Evolutionary conservation across 2,329 filamentous ascomycete genomes (phyloP), one percentile per base, ranked within the genome.

Genomic region (Diplodia seriata): DNA sequence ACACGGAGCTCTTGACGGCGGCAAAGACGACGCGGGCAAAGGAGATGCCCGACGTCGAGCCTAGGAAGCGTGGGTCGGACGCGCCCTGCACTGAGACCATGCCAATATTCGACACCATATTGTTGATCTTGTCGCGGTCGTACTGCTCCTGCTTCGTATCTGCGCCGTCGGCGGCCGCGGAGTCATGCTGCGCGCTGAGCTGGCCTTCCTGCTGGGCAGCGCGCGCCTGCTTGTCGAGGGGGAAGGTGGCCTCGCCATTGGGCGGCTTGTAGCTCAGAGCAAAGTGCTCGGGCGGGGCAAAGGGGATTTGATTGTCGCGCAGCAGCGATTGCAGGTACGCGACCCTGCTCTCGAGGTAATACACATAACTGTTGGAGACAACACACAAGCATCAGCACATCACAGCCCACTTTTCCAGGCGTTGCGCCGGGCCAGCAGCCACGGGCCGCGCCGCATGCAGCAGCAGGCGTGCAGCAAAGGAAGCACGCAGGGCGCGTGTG

Each of bases 11-110:
- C 77, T 97, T 95, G 56, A 98, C 93, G 0, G 94, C 94, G 11
- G 94, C 93, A 76, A 97, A 95, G 12, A 98, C 94, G 14, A 98
- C 93, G 68, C 93, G 87, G 5, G 94, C 94, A 81, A 98, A 98
- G 0, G 94, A 97, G 62, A 98, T 95, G 18, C 94, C 94, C 1
- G 93, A 94, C 1, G 92, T 91, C 0, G 93, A 93, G 18, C 93
- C 93, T 18, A 96, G 84, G 74, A 93, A 93, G 70, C 92, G 87
- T 2, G 91, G 89, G 77, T 95, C 92, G 3, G 91, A 90, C 3
- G 89, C 87, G 61, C 90, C 91, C 75, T 92, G 90, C 29, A 93
- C 90, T 29, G 91, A 92, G 23, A 92, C 88, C 86, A 92, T 91
- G 68, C 89, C 87, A 69, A 90, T 87, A 76, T 91, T 90, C 31